Evolutionary conservation across 495 filamentous ascomycete genomes (phyloP).

Genomic region (Apodospora peruviana): DNA sequence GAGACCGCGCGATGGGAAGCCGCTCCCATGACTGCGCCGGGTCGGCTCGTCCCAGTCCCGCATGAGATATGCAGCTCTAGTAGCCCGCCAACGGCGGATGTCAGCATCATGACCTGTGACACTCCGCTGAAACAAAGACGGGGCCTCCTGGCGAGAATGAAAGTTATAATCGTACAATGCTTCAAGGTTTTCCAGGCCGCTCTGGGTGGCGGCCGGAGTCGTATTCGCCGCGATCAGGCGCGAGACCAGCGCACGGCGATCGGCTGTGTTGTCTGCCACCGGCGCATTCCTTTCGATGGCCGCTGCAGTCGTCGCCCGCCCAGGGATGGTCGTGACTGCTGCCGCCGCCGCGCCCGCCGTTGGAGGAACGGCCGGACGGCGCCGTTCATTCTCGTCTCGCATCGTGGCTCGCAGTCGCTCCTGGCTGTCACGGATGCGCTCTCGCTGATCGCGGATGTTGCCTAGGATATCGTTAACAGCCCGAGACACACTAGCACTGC

Average conservation of each 20-base stretch:
- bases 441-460: conserved; percentile 21
- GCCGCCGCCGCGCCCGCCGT: background rate
- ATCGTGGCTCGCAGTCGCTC: conserved; percentile 11
- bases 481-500: conserved; percentile 17
- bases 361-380: background rate
- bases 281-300: too few relatives aligned
- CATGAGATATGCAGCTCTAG: conserved; percentile 20
- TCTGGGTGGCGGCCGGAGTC: conserved; percentile 3
- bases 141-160: too few relatives aligned
- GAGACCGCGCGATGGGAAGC: conserved; percentile 7
- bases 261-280: background rate
- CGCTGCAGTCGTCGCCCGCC: background rate
- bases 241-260: conserved; percentile 8
- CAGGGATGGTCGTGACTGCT: background rate
- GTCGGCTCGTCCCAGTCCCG: conserved; percentile 24
- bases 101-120: conserved; percentile 7
- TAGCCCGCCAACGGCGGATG: conserved; percentile 6
- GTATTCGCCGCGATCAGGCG: conserved; percentile 12
- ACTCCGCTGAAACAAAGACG: too few relatives aligned
- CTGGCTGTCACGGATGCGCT: conserved; percentile 11
- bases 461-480: conserved; percentile 20
- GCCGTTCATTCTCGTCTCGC: conserved; percentile 5
- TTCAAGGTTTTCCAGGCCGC: conserved; percentile 17
- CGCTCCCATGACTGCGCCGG: conserved; percentile 12
- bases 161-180: conserved; percentile 16